Evolutionary conservation across 225 moss, liverwort and hornwort genomes (phyloP), one percentile per base, ranked within the genome.

Genomic region (Bryoerythrophyllum caledonicum): DNA sequence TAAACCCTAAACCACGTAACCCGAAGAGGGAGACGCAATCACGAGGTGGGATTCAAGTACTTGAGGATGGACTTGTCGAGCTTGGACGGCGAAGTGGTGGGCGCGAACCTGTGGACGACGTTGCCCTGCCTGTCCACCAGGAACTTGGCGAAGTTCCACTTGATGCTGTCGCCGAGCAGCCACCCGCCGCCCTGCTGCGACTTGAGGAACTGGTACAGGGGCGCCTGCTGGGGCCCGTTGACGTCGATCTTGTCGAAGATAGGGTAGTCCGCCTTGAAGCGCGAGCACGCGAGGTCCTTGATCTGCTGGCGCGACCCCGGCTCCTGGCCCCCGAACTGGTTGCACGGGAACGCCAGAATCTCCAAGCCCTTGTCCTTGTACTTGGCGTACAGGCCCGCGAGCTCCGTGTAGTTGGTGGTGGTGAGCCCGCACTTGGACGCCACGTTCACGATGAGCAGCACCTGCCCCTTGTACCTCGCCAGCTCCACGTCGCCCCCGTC

Each of bases 91-190:
- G 84, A 57, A 26, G 93, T 93, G 58, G 96, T 96, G 4, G 96
- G 91, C 7, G 96, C 90, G 71, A 86, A 96, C 64, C 96, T 89
- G 12, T 88, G 85, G 11, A 96, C 86, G 6, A 96, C 92, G 11
- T 85, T 74, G 57, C 96, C 96, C 53, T 85, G 81, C 78, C 89
- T 80, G 80, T 93, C 86, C 54, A 96, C 89, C 37, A 96, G 76
- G 58, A 96, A 93, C 81, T 96, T 96, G 25, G 79, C 81, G 28
- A 96, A 96, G 35, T 96, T 96, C 96, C 96, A 96, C 84, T 96
- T 93, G 40, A 96, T 90, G 82, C 49, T 82, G 66, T 89, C 82
- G 10, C 96, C 96, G 17, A 96, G 75, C 57, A 96, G 75, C 68
- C 89, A 78, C 17, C 92, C 91, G 3, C 94, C 87, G 24, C 90